Evolutionary conservation across 2,329 filamentous ascomycete genomes (phyloP), one percentile per base, ranked within the genome.

Genomic region (Thielaviopsis ethacetica): DNA sequence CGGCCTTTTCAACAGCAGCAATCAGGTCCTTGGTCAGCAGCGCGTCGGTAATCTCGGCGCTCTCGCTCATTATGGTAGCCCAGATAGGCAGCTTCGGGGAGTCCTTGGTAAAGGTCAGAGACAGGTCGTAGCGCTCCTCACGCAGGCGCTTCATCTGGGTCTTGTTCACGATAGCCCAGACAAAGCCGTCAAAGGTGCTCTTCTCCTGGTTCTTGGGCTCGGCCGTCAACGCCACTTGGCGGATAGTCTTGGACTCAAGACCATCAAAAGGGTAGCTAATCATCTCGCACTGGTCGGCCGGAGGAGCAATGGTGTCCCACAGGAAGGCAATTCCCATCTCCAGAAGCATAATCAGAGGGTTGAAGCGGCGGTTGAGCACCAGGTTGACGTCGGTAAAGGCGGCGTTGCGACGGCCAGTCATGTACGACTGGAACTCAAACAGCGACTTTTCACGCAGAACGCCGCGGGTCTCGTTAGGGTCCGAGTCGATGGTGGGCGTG

Each of bases 81-180:
- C 91, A 98, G 63, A 79, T 73, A 38, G 93, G 91, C 38, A 98
- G 82, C 76, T 95, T 96, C 59, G 85, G 69, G 72, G 91, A 82
- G 67, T 98, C 93, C 78, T 95, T 95, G 68, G 91, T 96, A 64
- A 84, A 83, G 50, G 93, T 96, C 65, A 98, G 80, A 57, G 88
- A 95, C 58, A 96, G 76, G 70, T 98, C 93, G 73, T 96, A 98
- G 66, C 93, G 87, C 63, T 95, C 89, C 54, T 95, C 87, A 62
- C 93, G 86, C 66, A 95, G 80, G 66, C 82, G 77, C 75, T 88
- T 88, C 91, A 98, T 97, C 69, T 80, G 75, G 66, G 90, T 85
- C 81, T 98, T 98, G 79, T 97, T 89, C 63, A 97, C 91, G 64
- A 98, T 72, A 55, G 90, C 91, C 81, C 87, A 97, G 63, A 98